Conservation (phyloP, 345 rosid genomes). For the Euphorbia tirucalli region DNA sequence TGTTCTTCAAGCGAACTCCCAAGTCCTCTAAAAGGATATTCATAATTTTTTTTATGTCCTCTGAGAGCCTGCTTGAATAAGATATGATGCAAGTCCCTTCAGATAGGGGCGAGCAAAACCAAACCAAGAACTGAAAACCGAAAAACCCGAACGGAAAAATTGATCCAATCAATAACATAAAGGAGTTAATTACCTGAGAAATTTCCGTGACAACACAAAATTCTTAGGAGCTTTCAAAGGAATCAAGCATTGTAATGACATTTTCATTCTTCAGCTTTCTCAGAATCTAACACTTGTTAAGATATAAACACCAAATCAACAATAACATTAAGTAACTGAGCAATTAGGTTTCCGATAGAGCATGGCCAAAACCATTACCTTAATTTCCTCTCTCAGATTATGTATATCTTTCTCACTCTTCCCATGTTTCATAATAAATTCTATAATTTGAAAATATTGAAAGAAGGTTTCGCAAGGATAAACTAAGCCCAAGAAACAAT, state of each 20-base stretch:
- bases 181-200: slow-evolving; percentile 62
- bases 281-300: slow-evolving; percentile 58
- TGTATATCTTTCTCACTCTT: slow-evolving; percentile 88
- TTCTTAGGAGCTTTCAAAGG: slow-evolving; percentile 89
- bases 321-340: not conserved
- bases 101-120: no score
- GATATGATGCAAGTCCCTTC: no score
- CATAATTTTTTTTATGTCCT: no score
- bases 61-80: no score
- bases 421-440: slow-evolving; percentile 93
- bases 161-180: no score
- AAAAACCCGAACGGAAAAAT: no score
- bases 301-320: slow-evolving; percentile 9
- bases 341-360: not conserved
- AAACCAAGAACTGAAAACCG: no score
- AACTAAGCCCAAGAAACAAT: no score
- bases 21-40: no score
- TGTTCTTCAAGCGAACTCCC: no score
- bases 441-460: slow-evolving; percentile 36
- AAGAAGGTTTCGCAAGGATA: not conserved
- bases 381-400: slow-evolving; percentile 89
- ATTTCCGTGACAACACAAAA: slow-evolving; percentile 98
- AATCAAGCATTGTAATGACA: slow-evolving; percentile 93
- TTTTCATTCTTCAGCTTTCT: slow-evolving; percentile 92
- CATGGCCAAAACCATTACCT: slow-evolving; percentile 39